Base-by-base conservation (phyloP, 2,329 filamentous ascomycete species). In the Arthroderma uncinatum region DNA sequence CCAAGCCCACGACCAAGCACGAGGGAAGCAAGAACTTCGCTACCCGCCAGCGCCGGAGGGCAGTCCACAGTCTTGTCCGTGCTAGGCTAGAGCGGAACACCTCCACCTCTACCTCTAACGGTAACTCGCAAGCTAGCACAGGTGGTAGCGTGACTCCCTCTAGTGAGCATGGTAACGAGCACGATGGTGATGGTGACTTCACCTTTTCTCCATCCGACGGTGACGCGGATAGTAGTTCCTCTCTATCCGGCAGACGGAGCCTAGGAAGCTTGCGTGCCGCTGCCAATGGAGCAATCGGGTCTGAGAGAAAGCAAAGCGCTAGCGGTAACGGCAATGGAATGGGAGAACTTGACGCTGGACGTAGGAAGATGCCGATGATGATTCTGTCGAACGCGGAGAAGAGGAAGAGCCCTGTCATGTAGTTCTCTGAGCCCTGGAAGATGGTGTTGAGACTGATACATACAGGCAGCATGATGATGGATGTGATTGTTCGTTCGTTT, bases 1-100 rank as follows among this genome's bases (percentile, higher is more conserved):
- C 85, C 19, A 93, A 91, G 74, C 93, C 93, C 1, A 97, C 92
- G 7, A 85, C 89, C 63, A 95, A 90, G 75, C 83, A 92, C 62
- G 92, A 97, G 71, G 93, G 92, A 23, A 96, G 92, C 83, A 78
- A 96, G 82, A 98, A 98, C 77, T 98, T 98, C 74, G 87, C 87
- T 9, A 84, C 90, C 57, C 90, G 93, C 60, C 91, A 94, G 67
- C 89, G 93, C 59, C 89, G 92, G 62, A 90, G 87, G 65, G 93
- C 93, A 25, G 84, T 98, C 47, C 85, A 91, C 76, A 96, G 90
- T 69, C 81, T 98, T 53, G 88, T 96, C 60, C 87, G 88, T 62
- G 92, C 92, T 56, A 91, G 92, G 14, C 81, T 93, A 61, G 89
- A 90, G 67, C 87, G 93, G 59, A 89, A 92, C 57, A 81, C 76